These are phyloP conservation scores for Lomentospora prolificans DNA, from an alignment of 2,329 filamentous ascomycete species.

Conservation along the genomic window DNA sequence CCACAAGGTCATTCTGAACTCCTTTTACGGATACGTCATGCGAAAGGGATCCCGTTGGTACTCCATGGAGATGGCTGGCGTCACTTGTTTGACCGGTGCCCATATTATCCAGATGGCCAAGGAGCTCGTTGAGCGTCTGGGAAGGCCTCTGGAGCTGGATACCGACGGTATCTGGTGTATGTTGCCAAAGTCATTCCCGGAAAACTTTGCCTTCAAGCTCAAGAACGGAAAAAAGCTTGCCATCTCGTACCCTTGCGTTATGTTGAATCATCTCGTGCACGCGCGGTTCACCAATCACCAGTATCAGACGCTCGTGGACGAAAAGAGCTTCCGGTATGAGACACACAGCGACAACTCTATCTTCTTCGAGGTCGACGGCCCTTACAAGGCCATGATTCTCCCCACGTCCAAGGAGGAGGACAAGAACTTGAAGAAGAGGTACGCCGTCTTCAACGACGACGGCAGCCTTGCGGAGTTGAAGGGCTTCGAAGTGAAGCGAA, in stretches of 20 bases:
- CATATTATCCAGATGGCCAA: conserved; percentile 95
- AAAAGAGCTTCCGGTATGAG: conserved; percentile 76
- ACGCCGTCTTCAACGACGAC: conserved; percentile 97
- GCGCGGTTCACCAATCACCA: conserved; percentile 93
- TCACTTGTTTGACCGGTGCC: conserved; percentile 92
- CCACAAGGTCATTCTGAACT: conserved; percentile 98
- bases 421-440: conserved; percentile 98
- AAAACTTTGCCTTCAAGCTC: conserved; percentile 89
- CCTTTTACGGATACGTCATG: conserved; percentile 99
- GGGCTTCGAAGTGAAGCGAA: conserved; percentile 92
- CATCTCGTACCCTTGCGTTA: conserved; percentile 97
- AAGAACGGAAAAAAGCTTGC: conserved; percentile 92
- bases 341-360: conserved; percentile 98
- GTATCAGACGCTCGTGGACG: conserved; percentile 82
- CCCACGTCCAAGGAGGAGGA: conserved; percentile 98
- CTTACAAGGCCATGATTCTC: conserved; percentile 94
- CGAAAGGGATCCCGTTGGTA: conserved; percentile 98
- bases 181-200: conserved; percentile 88
- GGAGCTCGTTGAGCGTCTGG: conserved; percentile 85
- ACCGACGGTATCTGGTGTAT: conserved; percentile 99
- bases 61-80: conserved; percentile 98
- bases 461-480: conserved; percentile 92
- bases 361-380: conserved; percentile 98
- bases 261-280: conserved; percentile 97
- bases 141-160: conserved; percentile 85